Evolutionary conservation across 768 basidiomycete species (phyloP).

Genomic region (Hemileccinum rubropunctum): DNA sequence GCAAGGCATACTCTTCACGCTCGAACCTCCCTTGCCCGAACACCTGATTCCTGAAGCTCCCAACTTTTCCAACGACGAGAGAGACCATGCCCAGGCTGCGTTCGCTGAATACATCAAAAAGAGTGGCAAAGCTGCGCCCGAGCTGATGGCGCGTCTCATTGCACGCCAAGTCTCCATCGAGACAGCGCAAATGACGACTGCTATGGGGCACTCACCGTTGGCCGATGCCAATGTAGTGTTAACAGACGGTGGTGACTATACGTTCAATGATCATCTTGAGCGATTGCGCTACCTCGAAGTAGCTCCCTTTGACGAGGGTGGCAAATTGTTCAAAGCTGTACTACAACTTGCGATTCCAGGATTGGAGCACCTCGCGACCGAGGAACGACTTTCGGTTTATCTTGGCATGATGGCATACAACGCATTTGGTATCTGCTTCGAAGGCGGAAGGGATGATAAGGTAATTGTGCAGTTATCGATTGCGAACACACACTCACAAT

Average conservation of each 20-base stretch:
- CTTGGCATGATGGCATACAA: slow-evolving; percentile 77
- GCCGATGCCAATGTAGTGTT: slow-evolving; percentile 20
- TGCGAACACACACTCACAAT: background rate
- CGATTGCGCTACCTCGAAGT: slow-evolving; percentile 66
- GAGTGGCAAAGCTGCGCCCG: slow-evolving; percentile 42
- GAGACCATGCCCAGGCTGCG: slow-evolving; percentile 57
- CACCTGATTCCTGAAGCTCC: slow-evolving; percentile 34
- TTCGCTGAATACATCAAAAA: slow-evolving; percentile 56
- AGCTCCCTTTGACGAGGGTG: slow-evolving; percentile 46
- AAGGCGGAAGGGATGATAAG: slow-evolving; percentile 67
- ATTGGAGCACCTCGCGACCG: slow-evolving; percentile 65
- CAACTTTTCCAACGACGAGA: slow-evolving; percentile 38
- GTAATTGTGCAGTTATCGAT: slow-evolving; percentile 35
- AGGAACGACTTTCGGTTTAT: slow-evolving; percentile 58
- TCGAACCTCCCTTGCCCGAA: slow-evolving; percentile 57
- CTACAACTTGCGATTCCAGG: slow-evolving; percentile 65
- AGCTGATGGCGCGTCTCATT: slow-evolving; percentile 70
- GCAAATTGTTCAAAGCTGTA: slow-evolving; percentile 49
- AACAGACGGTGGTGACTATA: slow-evolving; percentile 52
- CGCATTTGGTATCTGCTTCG: slow-evolving; percentile 67
- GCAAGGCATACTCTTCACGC: slow-evolving; percentile 68
- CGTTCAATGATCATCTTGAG: slow-evolving; percentile 74
- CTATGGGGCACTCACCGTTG: slow-evolving; percentile 13
- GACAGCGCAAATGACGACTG: slow-evolving; percentile 51
- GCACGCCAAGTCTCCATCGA: slow-evolving; percentile 69